These are phyloP conservation scores for Dactylella cylindrospora DNA, from an alignment of 2,329 filamentous ascomycete species.

Conservation along the genomic window DNA sequence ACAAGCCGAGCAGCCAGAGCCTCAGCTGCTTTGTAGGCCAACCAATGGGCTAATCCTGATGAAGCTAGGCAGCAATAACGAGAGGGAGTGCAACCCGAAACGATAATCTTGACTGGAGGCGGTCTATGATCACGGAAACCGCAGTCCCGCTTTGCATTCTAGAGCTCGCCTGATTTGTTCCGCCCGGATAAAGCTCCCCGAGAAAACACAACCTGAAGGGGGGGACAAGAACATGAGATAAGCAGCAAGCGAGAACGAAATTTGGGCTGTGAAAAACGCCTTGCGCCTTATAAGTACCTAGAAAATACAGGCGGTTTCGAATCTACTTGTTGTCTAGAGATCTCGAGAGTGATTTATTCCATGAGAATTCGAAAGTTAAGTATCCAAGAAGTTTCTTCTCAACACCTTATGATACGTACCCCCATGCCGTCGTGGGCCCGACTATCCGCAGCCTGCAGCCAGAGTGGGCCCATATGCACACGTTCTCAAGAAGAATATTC, in stretches of 20 bases:
- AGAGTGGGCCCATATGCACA: not conserved
- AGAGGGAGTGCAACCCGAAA: slow-evolving; percentile 9
- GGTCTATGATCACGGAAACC: slow-evolving; percentile 21
- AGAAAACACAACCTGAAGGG: no score
- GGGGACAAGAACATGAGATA: no score
- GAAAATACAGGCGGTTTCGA: no score
- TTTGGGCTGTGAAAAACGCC: slow-evolving; percentile 34
- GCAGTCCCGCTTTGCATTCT: not conserved
- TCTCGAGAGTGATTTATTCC: slow-evolving; percentile 32
- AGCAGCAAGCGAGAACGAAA: slow-evolving; percentile 3
- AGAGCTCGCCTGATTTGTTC: slow-evolving; percentile 18
- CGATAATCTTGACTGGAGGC: slow-evolving; percentile 14
- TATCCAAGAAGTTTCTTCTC: no score
- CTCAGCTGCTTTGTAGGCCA: not conserved
- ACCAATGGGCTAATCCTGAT: not conserved
- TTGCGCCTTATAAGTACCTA: no score
- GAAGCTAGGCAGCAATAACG: slow-evolving; percentile 37
- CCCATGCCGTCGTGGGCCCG: no score
- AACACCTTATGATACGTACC: no score
- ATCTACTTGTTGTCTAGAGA: not conserved
- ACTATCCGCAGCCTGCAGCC: no score
- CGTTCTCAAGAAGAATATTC: slow-evolving; percentile 3
- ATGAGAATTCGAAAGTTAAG: slow-evolving; percentile 2
- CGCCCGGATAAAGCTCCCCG: slow-evolving; percentile 14
- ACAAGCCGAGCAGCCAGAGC: slow-evolving; percentile 1